phyloP scores from a whole-genome alignment of 2,329 filamentous ascomycete species.

The Tolypocladium tundrense region DNA sequence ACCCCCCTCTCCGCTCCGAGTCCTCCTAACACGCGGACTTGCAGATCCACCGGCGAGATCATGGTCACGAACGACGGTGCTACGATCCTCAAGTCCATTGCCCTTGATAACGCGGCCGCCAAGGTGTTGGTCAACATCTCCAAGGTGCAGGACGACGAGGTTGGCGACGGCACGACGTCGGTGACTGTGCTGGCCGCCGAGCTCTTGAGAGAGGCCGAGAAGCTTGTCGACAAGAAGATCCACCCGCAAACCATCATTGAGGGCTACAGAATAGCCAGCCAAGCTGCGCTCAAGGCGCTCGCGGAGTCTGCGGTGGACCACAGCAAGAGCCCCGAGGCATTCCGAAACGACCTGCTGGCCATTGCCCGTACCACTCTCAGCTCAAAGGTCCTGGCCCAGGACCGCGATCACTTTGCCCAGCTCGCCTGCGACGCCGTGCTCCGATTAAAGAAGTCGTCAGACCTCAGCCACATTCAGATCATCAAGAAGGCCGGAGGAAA shows the following conservation, averaged over 20 bases:
- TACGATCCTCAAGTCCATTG: conserved; percentile 96
- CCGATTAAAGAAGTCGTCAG: conserved; percentile 78
- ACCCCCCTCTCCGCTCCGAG: conserved; percentile 1
- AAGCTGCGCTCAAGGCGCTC: conserved; percentile 74
- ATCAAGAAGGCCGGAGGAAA: conserved; percentile 99
- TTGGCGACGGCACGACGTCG: conserved; percentile 97
- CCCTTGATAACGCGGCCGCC: conserved; percentile 93
- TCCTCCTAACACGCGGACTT: conserved; percentile 1
- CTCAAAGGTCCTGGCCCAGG: conserved; percentile 93
- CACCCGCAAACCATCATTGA: conserved; percentile 99
- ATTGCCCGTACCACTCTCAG: conserved; percentile 94
- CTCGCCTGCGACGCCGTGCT: conserved; percentile 88
- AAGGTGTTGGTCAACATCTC: conserved; percentile 99
- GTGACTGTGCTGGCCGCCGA: conserved; percentile 93
- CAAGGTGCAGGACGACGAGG: conserved; percentile 98
- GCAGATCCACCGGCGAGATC: conserved; percentile 86
- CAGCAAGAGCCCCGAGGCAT: conserved; percentile 71
- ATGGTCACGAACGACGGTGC: conserved; percentile 99
- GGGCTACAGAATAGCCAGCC: conserved; percentile 93
- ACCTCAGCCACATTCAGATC: conserved; percentile 96
- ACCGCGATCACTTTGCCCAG: conserved; percentile 82
- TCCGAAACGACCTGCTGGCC: conserved; percentile 78
- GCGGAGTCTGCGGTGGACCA: conserved; percentile 82
- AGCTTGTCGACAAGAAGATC: conserved; percentile 95
- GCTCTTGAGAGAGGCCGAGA: conserved; percentile 90